Evolutionary conservation across 495 filamentous ascomycete genomes (phyloP).

Genomic region (Parathielavia hyrcaniae): DNA sequence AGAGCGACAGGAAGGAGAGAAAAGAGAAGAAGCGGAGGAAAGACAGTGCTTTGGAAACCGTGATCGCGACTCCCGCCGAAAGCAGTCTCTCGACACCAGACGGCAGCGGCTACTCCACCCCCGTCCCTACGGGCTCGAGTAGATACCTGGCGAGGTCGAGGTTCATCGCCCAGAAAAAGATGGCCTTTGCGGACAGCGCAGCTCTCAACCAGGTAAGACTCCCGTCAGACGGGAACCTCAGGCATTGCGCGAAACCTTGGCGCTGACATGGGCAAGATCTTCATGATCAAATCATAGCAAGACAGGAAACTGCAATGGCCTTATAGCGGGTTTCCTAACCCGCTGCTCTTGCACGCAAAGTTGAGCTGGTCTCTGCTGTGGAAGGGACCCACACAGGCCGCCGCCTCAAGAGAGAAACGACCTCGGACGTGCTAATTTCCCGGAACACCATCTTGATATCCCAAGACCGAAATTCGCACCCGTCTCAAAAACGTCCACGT

Average conservation of each 20-base stretch:
- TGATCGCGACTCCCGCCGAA: conserved; percentile 23
- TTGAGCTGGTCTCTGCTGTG: neutral
- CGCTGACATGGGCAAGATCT: conserved; percentile 55
- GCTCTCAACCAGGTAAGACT: conserved; percentile 67
- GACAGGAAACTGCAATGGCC: neutral
- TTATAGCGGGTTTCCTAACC: neutral
- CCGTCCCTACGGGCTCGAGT: conserved; percentile 40
- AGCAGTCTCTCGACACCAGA: conserved; percentile 27
- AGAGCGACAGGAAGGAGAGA: conserved; percentile 36
- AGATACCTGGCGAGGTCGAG: conserved; percentile 61
- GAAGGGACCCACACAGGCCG: neutral
- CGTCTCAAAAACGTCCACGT: neutral
- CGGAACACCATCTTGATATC: neutral
- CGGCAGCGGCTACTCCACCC: conserved; percentile 33
- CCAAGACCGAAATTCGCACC: neutral
- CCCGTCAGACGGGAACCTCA: neutral
- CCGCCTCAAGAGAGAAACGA: neutral
- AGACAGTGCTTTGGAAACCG: conserved; percentile 17
- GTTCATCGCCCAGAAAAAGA: conserved; percentile 73
- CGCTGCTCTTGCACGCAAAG: neutral
- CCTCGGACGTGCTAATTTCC: neutral
- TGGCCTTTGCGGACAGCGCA: conserved; percentile 62
- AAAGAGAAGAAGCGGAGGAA: conserved; percentile 38
- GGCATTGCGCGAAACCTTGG: neutral
- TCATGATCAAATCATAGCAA: conserved; percentile 58